Evolutionary conservation across 495 filamentous ascomycete genomes (phyloP), one percentile per base, ranked within the genome.

Genomic region (Jackrogersella multiformis): DNA sequence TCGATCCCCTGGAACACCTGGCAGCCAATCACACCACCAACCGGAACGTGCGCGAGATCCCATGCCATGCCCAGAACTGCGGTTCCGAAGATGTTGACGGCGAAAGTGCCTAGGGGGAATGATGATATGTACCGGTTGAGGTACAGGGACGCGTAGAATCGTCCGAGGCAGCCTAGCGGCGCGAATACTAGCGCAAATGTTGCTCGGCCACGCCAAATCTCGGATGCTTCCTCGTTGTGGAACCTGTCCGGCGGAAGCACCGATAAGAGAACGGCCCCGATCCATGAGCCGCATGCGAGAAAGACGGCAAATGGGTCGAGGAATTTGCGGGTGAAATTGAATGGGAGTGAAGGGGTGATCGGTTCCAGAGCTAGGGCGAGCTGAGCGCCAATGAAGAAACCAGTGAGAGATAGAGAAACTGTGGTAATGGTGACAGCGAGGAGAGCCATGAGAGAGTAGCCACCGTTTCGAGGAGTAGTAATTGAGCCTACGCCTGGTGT

Each of bases 21-120:
- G 72, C 93, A 95, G 23, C 88, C 87, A 32, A 86, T 84, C 74
- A 73, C 77, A 26, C 81, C 80, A 5, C 81, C 86, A 20, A 77
- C 56, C 23, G 76, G 79, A 1, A 76, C 82, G 73, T 90, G 91
- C 74, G 92, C 90, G 52, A 94, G 74, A 71, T 93, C 90, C 77
- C 83, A 92, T 26, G 87, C 86, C 80, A 94, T 85, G 0, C 86
- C 86, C 15, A 89, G 48, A 23, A 87, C 69, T 4, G 68, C 77
- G 0, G 92, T 93, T 5, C 95, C 95, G 23, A 88, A 72, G 8
- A 96, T 80, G 68, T 99, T 99, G 8, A 91, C 93, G 7, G 77
- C 76, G 74, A 98, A 97, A 0, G 95, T 99, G 1, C 95, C 95
- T 0, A 97, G 77, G 1, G 95, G 95, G 66, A 99, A 98, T 0